Percentiles rank a stretch among this genome's conserved stretches.
Evolutionary conservation across 2,329 filamentous ascomycete genomes (phyloP).

Genomic region (Cytospora leucostoma): DNA sequence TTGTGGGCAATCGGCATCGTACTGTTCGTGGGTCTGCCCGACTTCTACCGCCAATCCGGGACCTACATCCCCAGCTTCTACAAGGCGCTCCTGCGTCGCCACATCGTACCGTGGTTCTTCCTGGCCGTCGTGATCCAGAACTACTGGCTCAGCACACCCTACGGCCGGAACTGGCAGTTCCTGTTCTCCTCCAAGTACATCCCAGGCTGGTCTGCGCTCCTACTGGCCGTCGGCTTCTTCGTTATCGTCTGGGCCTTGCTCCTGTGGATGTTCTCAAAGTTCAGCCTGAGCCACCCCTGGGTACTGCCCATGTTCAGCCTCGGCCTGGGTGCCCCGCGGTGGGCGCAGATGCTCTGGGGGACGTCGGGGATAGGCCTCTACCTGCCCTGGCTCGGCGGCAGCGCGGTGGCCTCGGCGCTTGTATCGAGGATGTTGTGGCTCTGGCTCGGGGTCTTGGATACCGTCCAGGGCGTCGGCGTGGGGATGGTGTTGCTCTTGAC

Average conservation of each 20-base stretch:
- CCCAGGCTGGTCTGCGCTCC: slow-evolving; percentile 55
- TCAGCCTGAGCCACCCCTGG: slow-evolving; percentile 67
- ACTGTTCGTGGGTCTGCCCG: slow-evolving; percentile 61
- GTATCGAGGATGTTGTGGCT: slow-evolving; percentile 62
- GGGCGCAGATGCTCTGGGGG: slow-evolving; percentile 69
- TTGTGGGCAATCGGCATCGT: slow-evolving; percentile 59
- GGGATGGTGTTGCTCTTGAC: slow-evolving; percentile 69
- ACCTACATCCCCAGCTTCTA: slow-evolving; percentile 68
- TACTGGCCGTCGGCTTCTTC: slow-evolving; percentile 59
- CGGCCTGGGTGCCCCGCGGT: slow-evolving; percentile 64
- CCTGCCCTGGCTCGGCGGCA: slow-evolving; percentile 61
- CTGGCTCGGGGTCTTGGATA: slow-evolving; percentile 67
- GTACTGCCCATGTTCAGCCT: slow-evolving; percentile 68
- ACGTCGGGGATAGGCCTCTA: slow-evolving; percentile 61
- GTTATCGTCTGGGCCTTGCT: slow-evolving; percentile 56
- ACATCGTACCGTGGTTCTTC: slow-evolving; percentile 70
- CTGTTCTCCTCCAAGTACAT: slow-evolving; percentile 63
- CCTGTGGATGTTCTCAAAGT: slow-evolving; percentile 52
- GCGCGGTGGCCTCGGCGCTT: slow-evolving; percentile 54
- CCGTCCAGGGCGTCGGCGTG: slow-evolving; percentile 65
- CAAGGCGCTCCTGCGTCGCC: slow-evolving; percentile 59
- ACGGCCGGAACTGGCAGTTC: slow-evolving; percentile 67
- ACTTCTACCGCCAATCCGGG: slow-evolving; percentile 65
- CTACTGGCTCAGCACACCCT: slow-evolving; percentile 66
- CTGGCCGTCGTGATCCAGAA: slow-evolving; percentile 65